Conservation (phyloP, 345 rosid species). For the Zanthoxylum bungeanum region DNA sequence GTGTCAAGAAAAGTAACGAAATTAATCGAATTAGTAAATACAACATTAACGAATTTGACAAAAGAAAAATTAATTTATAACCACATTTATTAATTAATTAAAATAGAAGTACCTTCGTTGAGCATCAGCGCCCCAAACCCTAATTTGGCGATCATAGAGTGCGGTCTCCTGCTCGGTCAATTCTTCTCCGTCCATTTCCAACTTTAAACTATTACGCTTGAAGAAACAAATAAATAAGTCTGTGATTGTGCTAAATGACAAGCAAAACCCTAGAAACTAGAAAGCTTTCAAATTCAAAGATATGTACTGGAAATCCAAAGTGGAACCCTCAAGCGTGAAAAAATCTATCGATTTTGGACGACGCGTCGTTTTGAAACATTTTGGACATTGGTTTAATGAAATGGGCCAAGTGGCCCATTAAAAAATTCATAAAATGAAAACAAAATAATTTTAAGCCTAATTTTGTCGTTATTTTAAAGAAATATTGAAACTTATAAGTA, state of each 20-base stretch:
- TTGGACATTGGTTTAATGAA: not conserved
- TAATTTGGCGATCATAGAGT: constrained; percentile 86
- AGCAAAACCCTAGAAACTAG: not conserved
- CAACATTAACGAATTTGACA: not conserved
- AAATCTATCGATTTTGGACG: too few relatives aligned
- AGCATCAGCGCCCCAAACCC: constrained; percentile 99
- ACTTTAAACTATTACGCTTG: constrained; percentile 16
- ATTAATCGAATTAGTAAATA: constrained; percentile 5
- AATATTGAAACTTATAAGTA: too few relatives aligned
- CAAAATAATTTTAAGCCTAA: too few relatives aligned
- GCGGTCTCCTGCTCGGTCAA: constrained; percentile 97
- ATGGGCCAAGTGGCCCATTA: not conserved
- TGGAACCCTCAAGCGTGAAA: not conserved
- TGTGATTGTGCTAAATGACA: not conserved
- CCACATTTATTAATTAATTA: not conserved
- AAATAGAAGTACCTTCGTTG: constrained; percentile 60
- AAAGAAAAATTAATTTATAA: not conserved
- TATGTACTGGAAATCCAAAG: not conserved
- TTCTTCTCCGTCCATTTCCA: constrained; percentile 79
- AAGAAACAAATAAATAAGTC: not conserved
- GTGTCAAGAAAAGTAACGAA: constrained; percentile 16
- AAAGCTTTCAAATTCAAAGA: not conserved
- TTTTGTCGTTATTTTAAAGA: too few relatives aligned
- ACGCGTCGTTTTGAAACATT: not conserved
- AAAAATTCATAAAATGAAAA: not conserved